phyloP scores from a whole-genome alignment of 495 filamentous ascomycete genomes.

The Penicillium parvum region DNA sequence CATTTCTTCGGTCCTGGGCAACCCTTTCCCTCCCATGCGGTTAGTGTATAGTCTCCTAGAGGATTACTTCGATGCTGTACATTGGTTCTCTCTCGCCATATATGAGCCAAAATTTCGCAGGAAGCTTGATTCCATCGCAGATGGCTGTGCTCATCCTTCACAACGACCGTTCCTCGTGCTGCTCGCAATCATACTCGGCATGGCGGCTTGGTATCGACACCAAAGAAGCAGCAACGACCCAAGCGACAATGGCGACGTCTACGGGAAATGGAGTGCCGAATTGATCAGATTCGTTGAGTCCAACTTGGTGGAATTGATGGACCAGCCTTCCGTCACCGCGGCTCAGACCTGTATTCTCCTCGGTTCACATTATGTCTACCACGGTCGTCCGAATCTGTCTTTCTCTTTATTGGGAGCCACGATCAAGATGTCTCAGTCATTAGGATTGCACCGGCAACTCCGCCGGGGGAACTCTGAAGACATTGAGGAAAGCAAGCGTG shows the following conservation, averaged over 20 bases:
- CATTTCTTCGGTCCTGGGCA: constrained; percentile 20
- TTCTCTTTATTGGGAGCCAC: constrained; percentile 34
- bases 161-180: constrained; percentile 28
- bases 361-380: constrained; percentile 33
- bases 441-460: constrained; percentile 28
- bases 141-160: constrained; percentile 22
- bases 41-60: constrained; percentile 21
- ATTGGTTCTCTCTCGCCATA: constrained; percentile 33
- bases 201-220: constrained; percentile 34
- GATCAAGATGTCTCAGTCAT: constrained; percentile 31
- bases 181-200: constrained; percentile 24
- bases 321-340: constrained; percentile 25
- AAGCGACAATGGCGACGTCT: constrained; percentile 8
- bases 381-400: constrained; percentile 31
- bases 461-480: constrained; percentile 15
- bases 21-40: constrained; percentile 19
- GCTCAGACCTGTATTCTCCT: constrained; percentile 31
- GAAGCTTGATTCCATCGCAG: constrained; percentile 19
- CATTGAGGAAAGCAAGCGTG: constrained; percentile 30
- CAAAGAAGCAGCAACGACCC: constrained; percentile 7
- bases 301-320: constrained; percentile 32
- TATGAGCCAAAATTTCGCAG: constrained; percentile 29
- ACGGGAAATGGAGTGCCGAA: constrained; percentile 10
- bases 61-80: constrained; percentile 31
- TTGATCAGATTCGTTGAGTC: constrained; percentile 19